Percentiles rank a stretch among this genome's conserved stretches.
These are phyloP conservation scores for Pythium oligandrum DNA, from an alignment of 352 stramenopile species.

Conservation along the genomic window DNA sequence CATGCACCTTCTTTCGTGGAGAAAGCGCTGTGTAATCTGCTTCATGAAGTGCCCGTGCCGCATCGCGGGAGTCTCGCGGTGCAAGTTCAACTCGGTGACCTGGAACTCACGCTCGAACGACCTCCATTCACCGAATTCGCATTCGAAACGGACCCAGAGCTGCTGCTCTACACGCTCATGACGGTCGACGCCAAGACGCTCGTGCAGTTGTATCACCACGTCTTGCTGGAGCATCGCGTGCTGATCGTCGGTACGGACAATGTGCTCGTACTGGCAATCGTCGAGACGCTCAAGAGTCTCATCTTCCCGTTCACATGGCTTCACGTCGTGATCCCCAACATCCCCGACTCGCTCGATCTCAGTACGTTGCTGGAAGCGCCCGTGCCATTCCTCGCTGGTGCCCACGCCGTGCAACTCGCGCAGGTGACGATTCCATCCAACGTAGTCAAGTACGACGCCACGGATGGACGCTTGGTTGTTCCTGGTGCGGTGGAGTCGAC, in stretches of 20 bases:
- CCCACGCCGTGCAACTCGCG: slow-evolving; percentile 28
- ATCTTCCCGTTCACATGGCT: slow-evolving; percentile 46
- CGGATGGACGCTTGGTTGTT: slow-evolving; percentile 19
- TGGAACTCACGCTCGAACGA: slow-evolving; percentile 31
- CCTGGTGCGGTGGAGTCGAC: background rate
- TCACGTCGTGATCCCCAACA: slow-evolving; percentile 47
- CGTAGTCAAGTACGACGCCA: slow-evolving; percentile 36
- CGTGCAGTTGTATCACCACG: slow-evolving; percentile 34
- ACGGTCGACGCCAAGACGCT: slow-evolving; percentile 31
- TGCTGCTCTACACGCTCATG: slow-evolving; percentile 47
- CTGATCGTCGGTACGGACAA: slow-evolving; percentile 37
- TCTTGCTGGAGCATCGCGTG: slow-evolving; percentile 44
- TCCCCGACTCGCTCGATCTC: slow-evolving; percentile 45
- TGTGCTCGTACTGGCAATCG: slow-evolving; percentile 38
- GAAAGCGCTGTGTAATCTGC: slow-evolving; percentile 38
- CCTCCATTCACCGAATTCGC: slow-evolving; percentile 31
- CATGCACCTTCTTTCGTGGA: slow-evolving; percentile 20
- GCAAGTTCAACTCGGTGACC: slow-evolving; percentile 26
- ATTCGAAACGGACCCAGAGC: slow-evolving; percentile 43
- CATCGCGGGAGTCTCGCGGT: slow-evolving; percentile 25
- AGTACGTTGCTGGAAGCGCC: slow-evolving; percentile 45
- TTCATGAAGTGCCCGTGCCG: slow-evolving; percentile 44
- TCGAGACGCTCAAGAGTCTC: slow-evolving; percentile 37
- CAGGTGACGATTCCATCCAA: slow-evolving; percentile 26
- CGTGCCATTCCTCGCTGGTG: slow-evolving; percentile 45